phyloP scores from a whole-genome alignment of 371 early-diverging fungal species.

The Rhizopus delemar region DNA sequence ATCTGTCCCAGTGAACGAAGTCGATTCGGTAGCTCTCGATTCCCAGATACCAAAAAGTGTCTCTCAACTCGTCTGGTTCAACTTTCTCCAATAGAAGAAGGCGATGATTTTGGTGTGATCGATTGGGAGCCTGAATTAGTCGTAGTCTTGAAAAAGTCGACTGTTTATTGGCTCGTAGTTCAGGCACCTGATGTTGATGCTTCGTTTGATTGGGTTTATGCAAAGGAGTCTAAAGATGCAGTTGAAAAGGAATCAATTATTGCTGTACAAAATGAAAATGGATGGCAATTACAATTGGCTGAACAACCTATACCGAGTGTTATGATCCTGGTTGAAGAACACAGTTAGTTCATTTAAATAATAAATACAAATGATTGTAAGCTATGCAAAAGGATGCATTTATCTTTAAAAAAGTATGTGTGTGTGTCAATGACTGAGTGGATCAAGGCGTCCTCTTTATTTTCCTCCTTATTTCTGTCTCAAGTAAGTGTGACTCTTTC shows the following conservation, averaged over 20 bases:
- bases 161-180: slow-evolving; percentile 28
- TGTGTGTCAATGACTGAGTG: too few species aligned
- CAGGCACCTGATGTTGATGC: slow-evolving; percentile 7
- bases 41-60: slow-evolving; percentile 22
- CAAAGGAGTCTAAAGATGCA: slow-evolving; percentile 11
- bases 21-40: slow-evolving; percentile 13
- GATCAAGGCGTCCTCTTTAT: too few species aligned
- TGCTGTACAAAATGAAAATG: slow-evolving; percentile 18
- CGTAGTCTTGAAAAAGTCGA: slow-evolving; percentile 22
- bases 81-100: slow-evolving; percentile 2
- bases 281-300: slow-evolving; percentile 23
- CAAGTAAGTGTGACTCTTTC: too few species aligned
- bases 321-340: slow-evolving; percentile 25
- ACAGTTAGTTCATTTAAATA: not conserved
- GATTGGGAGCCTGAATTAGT: slow-evolving; percentile 25
- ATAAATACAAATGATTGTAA: too few species aligned
- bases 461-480: too few species aligned
- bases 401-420: too few species aligned
- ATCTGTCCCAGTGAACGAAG: slow-evolving; percentile 26
- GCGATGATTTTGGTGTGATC: slow-evolving; percentile 17
- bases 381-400: too few species aligned
- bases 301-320: slow-evolving; percentile 24
- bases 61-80: slow-evolving; percentile 7
- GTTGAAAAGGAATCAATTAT: not conserved
- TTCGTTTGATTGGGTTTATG: slow-evolving; percentile 19